phyloP scores from a whole-genome alignment of 2,329 filamentous ascomycete species.

The Trichoderma citrinoviride region DNA sequence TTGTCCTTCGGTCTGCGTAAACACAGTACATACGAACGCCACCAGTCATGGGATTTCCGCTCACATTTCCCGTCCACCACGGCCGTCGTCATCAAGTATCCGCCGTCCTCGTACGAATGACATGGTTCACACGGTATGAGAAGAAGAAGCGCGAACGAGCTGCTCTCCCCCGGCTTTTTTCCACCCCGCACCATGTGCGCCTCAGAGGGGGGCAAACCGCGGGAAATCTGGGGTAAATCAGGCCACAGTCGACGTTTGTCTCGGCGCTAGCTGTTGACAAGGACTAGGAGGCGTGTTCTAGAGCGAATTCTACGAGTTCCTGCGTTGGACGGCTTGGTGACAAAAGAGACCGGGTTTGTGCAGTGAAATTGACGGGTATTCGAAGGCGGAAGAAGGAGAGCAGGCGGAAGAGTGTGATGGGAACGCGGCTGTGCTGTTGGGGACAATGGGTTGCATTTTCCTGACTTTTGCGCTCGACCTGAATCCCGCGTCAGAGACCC shows the following conservation, averaged over 20 bases:
- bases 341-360: background rate
- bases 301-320: conserved; percentile 7
- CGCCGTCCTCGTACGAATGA: too few relatives aligned
- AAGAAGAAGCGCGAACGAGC: background rate
- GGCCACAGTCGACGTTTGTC: conserved; percentile 14
- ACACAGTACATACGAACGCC: background rate
- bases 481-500: conserved; percentile 2
- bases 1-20: background rate
- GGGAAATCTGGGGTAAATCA: conserved; percentile 22
- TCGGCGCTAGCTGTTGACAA: conserved; percentile 9
- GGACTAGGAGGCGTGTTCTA: conserved; percentile 12
- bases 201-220: conserved; percentile 8
- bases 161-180: conserved; percentile 18
- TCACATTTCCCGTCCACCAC: background rate
- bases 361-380: background rate
- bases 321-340: background rate
- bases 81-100: background rate
- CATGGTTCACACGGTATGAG: too few relatives aligned
- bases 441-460: conserved; percentile 10
- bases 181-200: conserved; percentile 12
- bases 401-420: background rate
- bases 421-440: background rate
- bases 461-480: background rate
- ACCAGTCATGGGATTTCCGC: background rate
- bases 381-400: background rate